A percentile compares a stretch with the other conserved stretches of the same genome.
phyloP scores from a whole-genome alignment of 768 basidiomycete species.

The Pholiota conissans region DNA sequence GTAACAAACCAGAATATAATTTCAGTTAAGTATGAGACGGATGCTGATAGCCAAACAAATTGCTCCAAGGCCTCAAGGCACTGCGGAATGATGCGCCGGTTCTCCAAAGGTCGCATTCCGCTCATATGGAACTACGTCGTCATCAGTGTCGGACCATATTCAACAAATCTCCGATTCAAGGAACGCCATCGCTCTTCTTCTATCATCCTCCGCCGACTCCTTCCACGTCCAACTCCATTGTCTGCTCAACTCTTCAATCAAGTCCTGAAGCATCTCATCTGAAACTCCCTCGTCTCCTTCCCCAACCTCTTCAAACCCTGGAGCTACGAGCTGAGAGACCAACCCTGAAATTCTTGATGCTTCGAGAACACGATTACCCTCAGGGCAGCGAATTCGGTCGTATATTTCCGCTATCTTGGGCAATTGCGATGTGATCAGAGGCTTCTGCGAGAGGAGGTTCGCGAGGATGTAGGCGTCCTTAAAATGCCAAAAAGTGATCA shows the following conservation, averaged over 20 bases:
- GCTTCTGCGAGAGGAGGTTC: neutral
- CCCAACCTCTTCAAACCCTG: neutral
- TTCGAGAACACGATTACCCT: neutral
- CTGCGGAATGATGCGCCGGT: too few relatives aligned
- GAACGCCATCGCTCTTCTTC: neutral
- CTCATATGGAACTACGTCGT: too few relatives aligned
- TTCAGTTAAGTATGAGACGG: too few relatives aligned
- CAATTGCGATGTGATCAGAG: neutral
- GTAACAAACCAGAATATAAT: too few relatives aligned
- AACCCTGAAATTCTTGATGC: neutral
- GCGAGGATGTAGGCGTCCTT: slow-evolving; percentile 9
- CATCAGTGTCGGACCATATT: too few relatives aligned
- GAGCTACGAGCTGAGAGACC: neutral
- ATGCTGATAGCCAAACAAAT: too few relatives aligned
- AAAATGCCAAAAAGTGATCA: too few relatives aligned
- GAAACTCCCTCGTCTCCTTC: neutral
- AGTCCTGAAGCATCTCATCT: neutral
- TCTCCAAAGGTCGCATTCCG: too few relatives aligned
- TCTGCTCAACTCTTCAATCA: neutral
- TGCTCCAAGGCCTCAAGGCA: too few relatives aligned
- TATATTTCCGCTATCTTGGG: slow-evolving; percentile 1
- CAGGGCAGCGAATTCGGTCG: neutral
- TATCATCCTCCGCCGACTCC: neutral
- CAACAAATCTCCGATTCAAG: neutral
- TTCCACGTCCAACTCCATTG: slow-evolving; percentile 1